Evolutionary conservation across 73 alveolate genomes (phyloP).

Genomic region (Uronychia setigera): DNA sequence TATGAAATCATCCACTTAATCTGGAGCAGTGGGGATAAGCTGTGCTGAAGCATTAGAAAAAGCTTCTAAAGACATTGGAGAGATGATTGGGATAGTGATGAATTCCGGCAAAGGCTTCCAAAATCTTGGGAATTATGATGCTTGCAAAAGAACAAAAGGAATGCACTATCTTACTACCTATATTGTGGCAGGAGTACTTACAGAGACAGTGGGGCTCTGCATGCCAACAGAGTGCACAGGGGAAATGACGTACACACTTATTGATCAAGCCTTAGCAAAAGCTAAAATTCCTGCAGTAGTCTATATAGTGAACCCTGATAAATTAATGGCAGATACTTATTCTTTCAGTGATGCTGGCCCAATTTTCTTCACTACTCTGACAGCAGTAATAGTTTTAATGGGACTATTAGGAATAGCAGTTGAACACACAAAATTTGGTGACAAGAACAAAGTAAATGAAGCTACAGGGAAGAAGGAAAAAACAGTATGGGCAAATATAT

Average conservation of each 20-base stretch:
- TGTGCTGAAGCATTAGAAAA: too few relatives aligned
- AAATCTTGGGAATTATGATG: conserved; percentile 12
- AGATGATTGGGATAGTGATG: not conserved
- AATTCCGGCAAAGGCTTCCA: conserved; percentile 6
- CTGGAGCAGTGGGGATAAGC: too few relatives aligned
- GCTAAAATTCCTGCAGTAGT: not conserved
- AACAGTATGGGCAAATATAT: not conserved
- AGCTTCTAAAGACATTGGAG: not conserved
- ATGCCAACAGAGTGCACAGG: not conserved
- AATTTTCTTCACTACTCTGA: not conserved
- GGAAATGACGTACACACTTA: not conserved
- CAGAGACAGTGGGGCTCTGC: not conserved
- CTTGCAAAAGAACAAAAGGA: not conserved
- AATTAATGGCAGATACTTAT: not conserved
- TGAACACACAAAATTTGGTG: conserved; percentile 2
- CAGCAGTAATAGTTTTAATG: not conserved
- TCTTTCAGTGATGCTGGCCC: not conserved
- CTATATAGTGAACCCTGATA: not conserved
- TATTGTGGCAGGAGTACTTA: not conserved
- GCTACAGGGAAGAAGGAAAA: not conserved
- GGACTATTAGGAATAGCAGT: conserved; percentile 20
- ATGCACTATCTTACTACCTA: not conserved
- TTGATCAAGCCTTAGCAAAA: conserved; percentile 1
- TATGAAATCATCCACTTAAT: too few relatives aligned
- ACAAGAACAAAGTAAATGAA: not conserved